These are phyloP conservation scores for Hyaloscypha finlandica DNA, from an alignment of 495 filamentous ascomycete genomes.

Conservation along the genomic window DNA sequence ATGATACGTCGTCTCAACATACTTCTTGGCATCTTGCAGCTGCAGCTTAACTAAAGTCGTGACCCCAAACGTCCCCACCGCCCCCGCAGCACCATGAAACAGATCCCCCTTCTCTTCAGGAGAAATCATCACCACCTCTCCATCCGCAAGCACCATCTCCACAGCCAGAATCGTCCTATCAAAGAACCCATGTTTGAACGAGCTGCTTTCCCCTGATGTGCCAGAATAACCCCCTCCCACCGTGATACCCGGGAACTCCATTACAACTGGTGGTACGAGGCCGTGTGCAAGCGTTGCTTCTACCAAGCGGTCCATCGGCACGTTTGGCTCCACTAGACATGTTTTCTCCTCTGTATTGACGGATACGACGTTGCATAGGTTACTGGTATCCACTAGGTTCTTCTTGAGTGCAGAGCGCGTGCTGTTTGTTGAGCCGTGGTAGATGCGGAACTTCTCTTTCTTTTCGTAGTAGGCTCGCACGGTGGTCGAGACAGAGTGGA, in stretches of 20 bases:
- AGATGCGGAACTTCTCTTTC: slow-evolving; percentile 69
- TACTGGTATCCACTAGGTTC: slow-evolving; percentile 53
- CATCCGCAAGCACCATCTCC: slow-evolving; percentile 62
- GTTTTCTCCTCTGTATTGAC: slow-evolving; percentile 49
- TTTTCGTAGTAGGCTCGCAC: slow-evolving; percentile 59
- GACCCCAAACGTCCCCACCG: slow-evolving; percentile 58
- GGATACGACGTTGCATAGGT: slow-evolving; percentile 22
- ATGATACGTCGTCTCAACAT: slow-evolving; percentile 57
- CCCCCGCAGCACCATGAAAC: slow-evolving; percentile 56
- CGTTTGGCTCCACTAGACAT: slow-evolving; percentile 64
- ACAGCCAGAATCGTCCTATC: slow-evolving; percentile 53
- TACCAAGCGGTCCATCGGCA: slow-evolving; percentile 64
- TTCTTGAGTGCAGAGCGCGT: slow-evolving; percentile 58
- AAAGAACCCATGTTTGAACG: slow-evolving; percentile 62
- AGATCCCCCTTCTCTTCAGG: slow-evolving; percentile 40
- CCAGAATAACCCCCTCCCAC: slow-evolving; percentile 64
- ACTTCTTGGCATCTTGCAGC: slow-evolving; percentile 54
- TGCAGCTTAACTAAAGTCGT: slow-evolving; percentile 56
- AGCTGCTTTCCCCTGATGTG: slow-evolving; percentile 60
- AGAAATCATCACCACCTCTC: slow-evolving; percentile 48
- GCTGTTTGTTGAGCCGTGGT: slow-evolving; percentile 76
- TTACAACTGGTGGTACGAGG: slow-evolving; percentile 58
- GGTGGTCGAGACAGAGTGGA: slow-evolving; percentile 45
- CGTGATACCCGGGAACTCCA: slow-evolving; percentile 67
- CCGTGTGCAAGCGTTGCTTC: slow-evolving; percentile 51